These are phyloP conservation scores for Erythrophleum fordii DNA, from an alignment of 306 rosid genomes.

Conservation along the genomic window DNA sequence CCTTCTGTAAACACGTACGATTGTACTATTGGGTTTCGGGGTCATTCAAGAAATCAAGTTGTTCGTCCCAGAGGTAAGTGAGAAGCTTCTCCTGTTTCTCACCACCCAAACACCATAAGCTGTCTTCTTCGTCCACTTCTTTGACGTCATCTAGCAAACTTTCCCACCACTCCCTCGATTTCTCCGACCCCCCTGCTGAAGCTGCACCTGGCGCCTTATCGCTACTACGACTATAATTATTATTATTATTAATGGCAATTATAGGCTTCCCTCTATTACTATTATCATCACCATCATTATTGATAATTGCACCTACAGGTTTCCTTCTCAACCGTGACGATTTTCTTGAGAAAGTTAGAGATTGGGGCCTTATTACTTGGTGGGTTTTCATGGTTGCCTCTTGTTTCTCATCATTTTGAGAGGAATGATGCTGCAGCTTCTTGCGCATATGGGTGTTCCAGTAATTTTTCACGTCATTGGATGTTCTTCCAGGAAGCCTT, in stretches of 20 bases:
- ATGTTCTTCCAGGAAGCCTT: conserved; percentile 43
- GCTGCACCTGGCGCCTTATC: background rate
- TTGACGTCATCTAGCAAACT: background rate
- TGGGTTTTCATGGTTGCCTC: background rate
- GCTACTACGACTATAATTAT: too few species aligned
- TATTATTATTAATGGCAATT: background rate
- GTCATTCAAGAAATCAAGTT: background rate
- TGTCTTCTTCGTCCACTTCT: background rate
- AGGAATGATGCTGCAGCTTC: background rate
- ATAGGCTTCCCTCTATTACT: background rate
- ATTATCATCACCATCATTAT: too few species aligned
- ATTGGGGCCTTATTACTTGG: conserved; percentile 26
- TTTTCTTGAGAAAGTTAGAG: conserved; percentile 32
- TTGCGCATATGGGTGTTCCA: conserved; percentile 31
- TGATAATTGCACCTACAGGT: background rate
- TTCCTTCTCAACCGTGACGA: background rate
- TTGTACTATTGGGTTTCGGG: too few species aligned
- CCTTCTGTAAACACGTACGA: too few species aligned
- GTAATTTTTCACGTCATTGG: conserved; percentile 45
- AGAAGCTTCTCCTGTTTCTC: too few species aligned
- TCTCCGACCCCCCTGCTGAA: background rate
- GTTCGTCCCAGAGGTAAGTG: background rate
- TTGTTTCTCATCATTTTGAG: background rate
- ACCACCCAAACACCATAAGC: background rate
- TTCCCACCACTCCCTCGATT: background rate